Conservation (phyloP, 805 yeast genomes). For the Schwanniomyces pseudopolymorphus region DNA sequence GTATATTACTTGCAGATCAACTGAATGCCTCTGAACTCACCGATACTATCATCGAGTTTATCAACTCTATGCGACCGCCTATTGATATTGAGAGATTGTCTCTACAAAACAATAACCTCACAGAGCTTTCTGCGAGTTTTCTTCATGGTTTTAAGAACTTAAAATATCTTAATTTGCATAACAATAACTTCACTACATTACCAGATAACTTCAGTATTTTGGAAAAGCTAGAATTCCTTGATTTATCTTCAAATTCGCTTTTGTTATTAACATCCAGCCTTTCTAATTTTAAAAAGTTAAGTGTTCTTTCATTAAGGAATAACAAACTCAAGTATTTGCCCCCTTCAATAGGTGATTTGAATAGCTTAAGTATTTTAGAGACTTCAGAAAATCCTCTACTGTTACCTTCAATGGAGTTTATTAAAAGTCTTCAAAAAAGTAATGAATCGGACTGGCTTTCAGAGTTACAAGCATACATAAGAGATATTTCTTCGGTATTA, state of each 20-base stretch:
- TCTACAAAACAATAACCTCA: constrained; percentile 51
- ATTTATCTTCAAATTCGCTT: constrained; percentile 58
- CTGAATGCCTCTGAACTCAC: constrained; percentile 17
- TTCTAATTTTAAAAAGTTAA: constrained; percentile 42
- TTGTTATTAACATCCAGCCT: constrained; percentile 38
- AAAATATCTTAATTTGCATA: constrained; percentile 64
- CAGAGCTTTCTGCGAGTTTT: constrained; percentile 49
- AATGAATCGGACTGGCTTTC: constrained; percentile 46
- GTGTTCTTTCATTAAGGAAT: constrained; percentile 59
- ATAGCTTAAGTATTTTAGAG: constrained; percentile 56
- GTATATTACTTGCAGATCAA: constrained; percentile 6
- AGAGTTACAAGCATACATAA: constrained; percentile 38
- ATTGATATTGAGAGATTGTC: constrained; percentile 49
- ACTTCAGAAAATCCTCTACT: constrained; percentile 62
- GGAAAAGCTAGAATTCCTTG: constrained; percentile 58
- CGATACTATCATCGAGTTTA: constrained; percentile 21
- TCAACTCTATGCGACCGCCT: constrained; percentile 21
- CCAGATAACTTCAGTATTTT: constrained; percentile 46
- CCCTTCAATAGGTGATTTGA: constrained; percentile 49
- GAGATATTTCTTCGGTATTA: constrained; percentile 27
- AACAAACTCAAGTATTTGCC: constrained; percentile 59
- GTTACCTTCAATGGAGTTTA: constrained; percentile 41
- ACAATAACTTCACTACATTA: constrained; percentile 53
- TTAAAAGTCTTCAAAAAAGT: constrained; percentile 33
- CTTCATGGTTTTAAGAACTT: constrained; percentile 40